Evolutionary conservation across 2,329 filamentous ascomycete genomes (phyloP).

Genomic region (Scorias spongiosa): DNA sequence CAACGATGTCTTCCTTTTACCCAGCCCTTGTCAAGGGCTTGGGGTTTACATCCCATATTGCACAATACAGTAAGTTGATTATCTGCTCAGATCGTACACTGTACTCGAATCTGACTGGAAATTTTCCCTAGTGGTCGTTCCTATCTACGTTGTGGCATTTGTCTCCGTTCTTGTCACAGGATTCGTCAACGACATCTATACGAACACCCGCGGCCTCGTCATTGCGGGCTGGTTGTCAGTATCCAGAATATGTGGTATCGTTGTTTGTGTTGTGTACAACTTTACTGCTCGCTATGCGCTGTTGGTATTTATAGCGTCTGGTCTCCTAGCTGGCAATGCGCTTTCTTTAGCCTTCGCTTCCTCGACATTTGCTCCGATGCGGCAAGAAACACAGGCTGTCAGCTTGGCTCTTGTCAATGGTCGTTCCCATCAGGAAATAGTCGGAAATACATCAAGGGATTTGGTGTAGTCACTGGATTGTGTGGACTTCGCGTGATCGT

Average conservation of each 20-base stretch:
- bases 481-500: neutral
- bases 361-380: slow-evolving; percentile 35
- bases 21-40: slow-evolving; percentile 37
- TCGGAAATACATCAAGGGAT: slow-evolving; percentile 35
- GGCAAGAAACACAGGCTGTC: slow-evolving; percentile 8
- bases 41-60: slow-evolving; percentile 30
- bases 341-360: slow-evolving; percentile 37
- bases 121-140: slow-evolving; percentile 17
- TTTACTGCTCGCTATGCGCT: slow-evolving; percentile 39
- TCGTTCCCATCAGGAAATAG: slow-evolving; percentile 32
- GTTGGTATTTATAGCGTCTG: slow-evolving; percentile 41
- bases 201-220: slow-evolving; percentile 32
- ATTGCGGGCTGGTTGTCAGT: slow-evolving; percentile 34
- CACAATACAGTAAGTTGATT: slow-evolving; percentile 33
- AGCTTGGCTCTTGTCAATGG: slow-evolving; percentile 8
- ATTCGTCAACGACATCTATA: slow-evolving; percentile 33
- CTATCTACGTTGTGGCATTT: slow-evolving; percentile 40
- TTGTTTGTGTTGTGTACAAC: slow-evolving; percentile 31
- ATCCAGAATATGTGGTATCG: slow-evolving; percentile 24
- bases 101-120: neutral
- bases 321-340: slow-evolving; percentile 39
- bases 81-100: neutral
- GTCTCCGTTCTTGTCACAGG: slow-evolving; percentile 33
- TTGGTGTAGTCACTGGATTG: slow-evolving; percentile 9
- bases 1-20: slow-evolving; percentile 40